Base-by-base conservation (phyloP, 1,284 basidiomycete genomes). In the Cystobasidium slooffiae region DNA sequence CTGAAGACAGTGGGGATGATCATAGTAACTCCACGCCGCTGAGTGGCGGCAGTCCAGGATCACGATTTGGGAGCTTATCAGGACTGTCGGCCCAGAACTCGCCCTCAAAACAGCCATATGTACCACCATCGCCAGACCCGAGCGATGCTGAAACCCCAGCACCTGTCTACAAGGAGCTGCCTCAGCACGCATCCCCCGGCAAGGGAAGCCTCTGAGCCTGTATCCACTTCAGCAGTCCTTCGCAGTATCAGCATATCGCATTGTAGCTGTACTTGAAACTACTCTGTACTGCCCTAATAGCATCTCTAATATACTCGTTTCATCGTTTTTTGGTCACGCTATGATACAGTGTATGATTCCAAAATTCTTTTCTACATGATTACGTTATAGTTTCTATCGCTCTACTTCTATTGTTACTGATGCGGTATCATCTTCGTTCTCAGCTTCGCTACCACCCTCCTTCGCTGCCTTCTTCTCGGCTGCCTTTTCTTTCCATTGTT, bases 1-100 rank as follows among this genome's bases (percentile, higher is more conserved):
- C 70, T 14, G 70, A 73, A 44, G 70, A 52, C 12, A 73, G 70
- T 39, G 70, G 43, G 5, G 70, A 66, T 44, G 70, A 73, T 10
- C 39, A 52, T n/a, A 49, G 56, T 1, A 22, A 43, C n/a, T 59
- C 56, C 6, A 43, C 56, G n/a, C 5, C 20, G 10, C 53, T 39
- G n/a, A 59, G 31, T 20, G 8, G 39, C 1, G 56, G 56, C 7
- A 59, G 56, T 20, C 39, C 56, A 2, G 31, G 31, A 31, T 31
- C 31, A 2, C 43, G 37, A 3, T 59, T 59, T 16, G 43, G 31
- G 8, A 47, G 31, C 37, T 53, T 66, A 22, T 16, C 61, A 7
- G 20, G 41, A 37, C 49, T 18, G 8, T 51, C 64, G 31, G 64
- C 16, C 16, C 47, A 53, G 22, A 20, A 44, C 16, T 52, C 47